Percentiles rank a stretch among this genome's conserved stretches.
These are phyloP conservation scores for Saccharomycopsis fermentans DNA, from an alignment of 805 yeast genomes.

Conservation along the genomic window DNA sequence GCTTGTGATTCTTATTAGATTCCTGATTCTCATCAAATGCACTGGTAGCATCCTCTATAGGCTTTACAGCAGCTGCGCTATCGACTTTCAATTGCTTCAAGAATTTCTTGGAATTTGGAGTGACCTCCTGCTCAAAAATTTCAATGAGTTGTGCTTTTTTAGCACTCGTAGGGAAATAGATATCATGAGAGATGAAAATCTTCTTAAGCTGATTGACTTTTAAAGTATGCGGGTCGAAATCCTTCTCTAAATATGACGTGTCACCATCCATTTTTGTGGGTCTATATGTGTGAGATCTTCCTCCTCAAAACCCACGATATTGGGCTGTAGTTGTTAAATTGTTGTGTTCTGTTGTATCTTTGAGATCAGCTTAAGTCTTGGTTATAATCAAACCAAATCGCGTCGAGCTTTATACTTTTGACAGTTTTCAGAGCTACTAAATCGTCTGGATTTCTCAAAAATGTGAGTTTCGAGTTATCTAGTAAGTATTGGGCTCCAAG, in stretches of 20 bases:
- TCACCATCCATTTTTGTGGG: constrained; percentile 14
- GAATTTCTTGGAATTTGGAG: constrained; percentile 36
- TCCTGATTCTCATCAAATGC: neutral
- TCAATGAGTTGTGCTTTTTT: constrained; percentile 57
- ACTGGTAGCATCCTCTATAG: neutral
- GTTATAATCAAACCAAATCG: too few relatives aligned
- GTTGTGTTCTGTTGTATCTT: too few relatives aligned
- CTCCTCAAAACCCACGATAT: too few relatives aligned
- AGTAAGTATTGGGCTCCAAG: too few relatives aligned
- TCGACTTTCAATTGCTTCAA: constrained; percentile 19
- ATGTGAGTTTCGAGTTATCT: too few relatives aligned
- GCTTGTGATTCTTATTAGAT: neutral
- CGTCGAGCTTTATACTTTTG: too few relatives aligned
- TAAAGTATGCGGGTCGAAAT: constrained; percentile 55
- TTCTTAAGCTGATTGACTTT: constrained; percentile 64
- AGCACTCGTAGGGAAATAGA: constrained; percentile 51
- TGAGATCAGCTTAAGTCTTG: too few relatives aligned
- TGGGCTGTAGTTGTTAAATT: too few relatives aligned
- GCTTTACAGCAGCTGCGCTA: neutral
- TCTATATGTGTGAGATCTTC: neutral
- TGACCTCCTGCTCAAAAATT: constrained; percentile 47
- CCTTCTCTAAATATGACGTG: constrained; percentile 11
- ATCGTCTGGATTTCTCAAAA: too few relatives aligned
- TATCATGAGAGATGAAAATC: constrained; percentile 50
- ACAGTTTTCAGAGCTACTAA: too few relatives aligned